These are phyloP conservation scores for Cephaloascus fragrans DNA, from an alignment of 805 yeast genomes.

Conservation along the genomic window DNA sequence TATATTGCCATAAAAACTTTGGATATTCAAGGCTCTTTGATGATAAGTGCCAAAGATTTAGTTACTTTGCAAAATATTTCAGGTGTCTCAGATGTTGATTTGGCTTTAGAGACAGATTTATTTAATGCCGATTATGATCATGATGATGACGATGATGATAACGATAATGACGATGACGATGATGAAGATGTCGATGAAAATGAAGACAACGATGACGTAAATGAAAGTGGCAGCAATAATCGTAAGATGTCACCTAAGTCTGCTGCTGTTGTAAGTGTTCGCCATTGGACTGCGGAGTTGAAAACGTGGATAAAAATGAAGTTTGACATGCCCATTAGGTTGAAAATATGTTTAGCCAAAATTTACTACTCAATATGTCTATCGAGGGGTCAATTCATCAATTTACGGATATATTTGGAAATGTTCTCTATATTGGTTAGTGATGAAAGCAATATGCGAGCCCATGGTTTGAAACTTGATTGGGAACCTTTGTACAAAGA, in stretches of 20 bases:
- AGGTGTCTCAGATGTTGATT: slow-evolving; percentile 27
- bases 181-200: slow-evolving; percentile 31
- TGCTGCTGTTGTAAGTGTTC: slow-evolving; percentile 64
- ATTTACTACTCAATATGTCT: slow-evolving; percentile 67
- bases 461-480: slow-evolving; percentile 34
- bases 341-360: slow-evolving; percentile 51
- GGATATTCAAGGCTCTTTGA: slow-evolving; percentile 64
- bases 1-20: slow-evolving; percentile 68
- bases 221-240: slow-evolving; percentile 31
- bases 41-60: slow-evolving; percentile 59
- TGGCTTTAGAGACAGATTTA: slow-evolving; percentile 45
- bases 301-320: slow-evolving; percentile 70
- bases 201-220: slow-evolving; percentile 21
- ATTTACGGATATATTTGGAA: slow-evolving; percentile 49
- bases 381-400: slow-evolving; percentile 60
- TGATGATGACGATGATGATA: slow-evolving; percentile 26
- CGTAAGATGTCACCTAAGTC: slow-evolving; percentile 56
- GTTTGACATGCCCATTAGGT: slow-evolving; percentile 62
- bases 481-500: slow-evolving; percentile 38
- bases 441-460: slow-evolving; percentile 28
- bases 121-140: slow-evolving; percentile 23
- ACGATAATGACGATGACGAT: slow-evolving; percentile 29
- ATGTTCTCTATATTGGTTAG: slow-evolving; percentile 51
- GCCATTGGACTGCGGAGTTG: slow-evolving; percentile 84
- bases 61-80: slow-evolving; percentile 27